Base-by-base conservation (phyloP, 805 yeast species). In the Starmerella khaoyaiensis region DNA sequence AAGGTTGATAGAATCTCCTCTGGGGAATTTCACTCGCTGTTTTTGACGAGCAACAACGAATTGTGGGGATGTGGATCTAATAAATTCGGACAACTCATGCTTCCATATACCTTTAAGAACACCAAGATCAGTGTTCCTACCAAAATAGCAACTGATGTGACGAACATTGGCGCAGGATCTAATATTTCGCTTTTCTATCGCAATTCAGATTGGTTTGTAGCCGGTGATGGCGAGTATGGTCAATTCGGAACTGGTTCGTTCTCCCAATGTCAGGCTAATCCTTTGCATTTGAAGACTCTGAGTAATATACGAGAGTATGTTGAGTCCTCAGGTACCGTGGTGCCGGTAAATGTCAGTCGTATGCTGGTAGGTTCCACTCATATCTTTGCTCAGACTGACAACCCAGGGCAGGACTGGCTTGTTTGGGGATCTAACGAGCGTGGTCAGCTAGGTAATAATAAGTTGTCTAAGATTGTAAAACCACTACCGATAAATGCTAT, bases 21-120 rank as follows among this genome's bases (percentile, higher is more conserved):
- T 41, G 96, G 97, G 8, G 64, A 67, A 33, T 65, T 64, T 54
- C 93, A 83, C 58, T 71, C 84, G 3, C 55, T 84, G 23, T 87
- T 75, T 5, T 55, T 70, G n/a, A 87, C 81, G 48, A 49, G 62
- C 1, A 51, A 62, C n/a, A 90, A 87, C 7, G 64, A 65, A 36
- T 61, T 83, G n/a, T 79, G 78, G 72, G 69, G 83, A 1, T 86
- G 90, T 72, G 98, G 98, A 18, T 71, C 71, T 40, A 87, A 87
- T 55, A 64, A 71, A 3, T 72, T 61, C 55, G 97, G 97, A n/a
- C 87, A 90, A 52, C 64, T 87, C 38, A 94, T 87, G 9, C 64
- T 72, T 32, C 73, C 74, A 6, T 75, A 79, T 33, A 63, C 69
- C 17, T 73, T 73, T 53, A 72, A 72, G 41, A 72, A 78, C 14